Evolutionary conservation across 495 filamentous ascomycete species (phyloP).

Genomic region (Lophiostoma macrostomum): DNA sequence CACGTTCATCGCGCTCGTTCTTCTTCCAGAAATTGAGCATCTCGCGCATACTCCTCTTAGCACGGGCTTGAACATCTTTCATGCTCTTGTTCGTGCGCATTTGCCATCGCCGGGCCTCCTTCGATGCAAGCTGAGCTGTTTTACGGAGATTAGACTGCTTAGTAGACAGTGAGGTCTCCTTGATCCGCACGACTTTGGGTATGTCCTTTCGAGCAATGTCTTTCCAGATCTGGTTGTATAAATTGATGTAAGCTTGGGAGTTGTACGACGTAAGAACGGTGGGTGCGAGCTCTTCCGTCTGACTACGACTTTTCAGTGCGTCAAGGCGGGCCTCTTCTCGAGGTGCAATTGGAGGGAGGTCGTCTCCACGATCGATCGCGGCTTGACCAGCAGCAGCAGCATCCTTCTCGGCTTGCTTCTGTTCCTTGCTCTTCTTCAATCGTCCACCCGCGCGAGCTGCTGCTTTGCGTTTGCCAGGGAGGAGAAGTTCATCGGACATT

Average conservation of each 20-base stretch:
- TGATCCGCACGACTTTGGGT: conserved; percentile 83
- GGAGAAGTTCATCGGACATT: conserved; percentile 54
- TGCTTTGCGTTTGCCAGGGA: conserved; percentile 52
- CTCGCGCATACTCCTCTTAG: conserved; percentile 97
- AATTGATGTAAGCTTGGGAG: conserved; percentile 91
- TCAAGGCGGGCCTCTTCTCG: conserved; percentile 62
- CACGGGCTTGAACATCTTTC: conserved; percentile 94
- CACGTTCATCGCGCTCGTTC: conserved; percentile 95
- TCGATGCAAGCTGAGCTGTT: conserved; percentile 93
- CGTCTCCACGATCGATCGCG: conserved; percentile 78
- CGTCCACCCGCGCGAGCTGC: conserved; percentile 38
- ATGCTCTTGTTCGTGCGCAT: conserved; percentile 95
- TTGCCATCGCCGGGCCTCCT: conserved; percentile 97
- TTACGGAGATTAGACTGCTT: conserved; percentile 93
- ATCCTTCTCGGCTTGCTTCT: conserved; percentile 94
- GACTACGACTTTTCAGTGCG: conserved; percentile 54
- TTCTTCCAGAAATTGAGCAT: conserved; percentile 99
- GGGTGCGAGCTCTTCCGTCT: conserved; percentile 55
- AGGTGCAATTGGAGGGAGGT: conserved; percentile 58
- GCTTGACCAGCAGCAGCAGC: conserved; percentile 84
- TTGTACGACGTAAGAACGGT: conserved; percentile 57
- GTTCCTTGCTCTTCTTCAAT: conserved; percentile 78
- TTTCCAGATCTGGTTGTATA: conserved; percentile 97
- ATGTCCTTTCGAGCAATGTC: conserved; percentile 93
- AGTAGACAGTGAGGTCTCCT: conserved; percentile 72